These are phyloP conservation scores for Oryza glaberrima DNA, from an alignment of 176 grass and related monocot species.

Conservation along the genomic window DNA sequence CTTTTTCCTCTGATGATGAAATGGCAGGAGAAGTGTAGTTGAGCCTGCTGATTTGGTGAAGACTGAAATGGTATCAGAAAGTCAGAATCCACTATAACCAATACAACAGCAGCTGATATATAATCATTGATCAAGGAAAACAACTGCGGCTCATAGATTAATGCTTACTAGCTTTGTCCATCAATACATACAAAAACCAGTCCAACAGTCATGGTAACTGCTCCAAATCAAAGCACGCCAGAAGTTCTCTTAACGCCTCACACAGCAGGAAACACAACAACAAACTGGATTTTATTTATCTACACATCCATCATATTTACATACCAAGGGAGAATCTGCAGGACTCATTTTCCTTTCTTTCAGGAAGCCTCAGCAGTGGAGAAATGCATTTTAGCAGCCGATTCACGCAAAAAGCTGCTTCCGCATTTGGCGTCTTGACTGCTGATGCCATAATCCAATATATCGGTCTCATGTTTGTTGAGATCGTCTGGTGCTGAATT, in stretches of 20 bases:
- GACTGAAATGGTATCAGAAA: not conserved
- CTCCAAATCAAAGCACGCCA: slow-evolving; percentile 25
- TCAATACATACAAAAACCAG: slow-evolving; percentile 32
- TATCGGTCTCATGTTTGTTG: slow-evolving; percentile 15
- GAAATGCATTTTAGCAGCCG: slow-evolving; percentile 58
- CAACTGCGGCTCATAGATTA: not conserved
- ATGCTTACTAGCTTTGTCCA: slow-evolving; percentile 14
- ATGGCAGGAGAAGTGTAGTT: not conserved
- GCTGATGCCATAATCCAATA: slow-evolving; percentile 54
- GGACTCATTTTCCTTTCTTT: slow-evolving; percentile 16
- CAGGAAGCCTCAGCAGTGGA: slow-evolving; percentile 61
- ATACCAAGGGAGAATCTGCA: slow-evolving; percentile 14
- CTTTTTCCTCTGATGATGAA: not conserved
- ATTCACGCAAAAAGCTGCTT: slow-evolving; percentile 65
- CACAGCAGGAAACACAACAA: not conserved
- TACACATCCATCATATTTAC: slow-evolving; percentile 54
- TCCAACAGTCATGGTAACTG: slow-evolving; percentile 27
- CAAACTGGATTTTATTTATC: slow-evolving; percentile 65
- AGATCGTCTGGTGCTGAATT: not conserved
- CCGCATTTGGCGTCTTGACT: slow-evolving; percentile 65
- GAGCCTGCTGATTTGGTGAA: not conserved
- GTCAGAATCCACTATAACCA: not conserved
- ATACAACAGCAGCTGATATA: not conserved
- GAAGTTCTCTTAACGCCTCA: slow-evolving; percentile 26
- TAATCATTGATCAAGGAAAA: not conserved